Evolutionary conservation across 1,284 basidiomycete species (phyloP).

Genomic region (Acaromyces ingoldii): DNA sequence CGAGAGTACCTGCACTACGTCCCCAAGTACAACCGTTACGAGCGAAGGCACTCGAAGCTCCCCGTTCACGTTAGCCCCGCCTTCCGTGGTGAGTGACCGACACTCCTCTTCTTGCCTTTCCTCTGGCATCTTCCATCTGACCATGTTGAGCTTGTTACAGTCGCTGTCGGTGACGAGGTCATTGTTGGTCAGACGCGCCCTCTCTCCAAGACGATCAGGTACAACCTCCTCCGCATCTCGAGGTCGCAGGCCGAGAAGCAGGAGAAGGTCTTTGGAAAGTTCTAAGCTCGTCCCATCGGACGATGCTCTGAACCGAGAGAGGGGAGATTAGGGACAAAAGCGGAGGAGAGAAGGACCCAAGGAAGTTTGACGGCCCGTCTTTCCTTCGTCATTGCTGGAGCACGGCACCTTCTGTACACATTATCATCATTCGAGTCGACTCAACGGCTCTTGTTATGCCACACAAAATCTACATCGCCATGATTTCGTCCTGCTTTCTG

Average conservation of each 20-base stretch:
- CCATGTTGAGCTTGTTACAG: constrained; percentile 8
- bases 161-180: constrained; percentile 72
- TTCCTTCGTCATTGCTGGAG: too few relatives aligned
- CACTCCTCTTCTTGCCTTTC: too few relatives aligned
- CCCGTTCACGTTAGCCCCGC: constrained; percentile 95
- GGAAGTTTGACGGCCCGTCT: too few relatives aligned
- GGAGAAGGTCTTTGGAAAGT: constrained; percentile 6
- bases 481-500: too few relatives aligned
- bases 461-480: too few relatives aligned
- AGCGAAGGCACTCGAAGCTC: constrained; percentile 82
- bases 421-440: too few relatives aligned
- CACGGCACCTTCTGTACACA: too few relatives aligned
- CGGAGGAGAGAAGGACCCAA: too few relatives aligned
- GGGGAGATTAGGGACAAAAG: too few relatives aligned
- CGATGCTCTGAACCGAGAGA: too few relatives aligned
- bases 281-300: too few relatives aligned
- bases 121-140: neutral
- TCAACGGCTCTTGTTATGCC: too few relatives aligned
- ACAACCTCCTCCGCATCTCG: constrained; percentile 86
- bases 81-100: constrained; percentile 78
- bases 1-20: constrained; percentile 95
- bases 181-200: constrained; percentile 98
- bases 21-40: constrained; percentile 79
- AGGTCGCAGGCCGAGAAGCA: constrained; percentile 6
- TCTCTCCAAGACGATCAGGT: constrained; percentile 96